Evolutionary conservation across 2,329 filamentous ascomycete species (phyloP).

Genomic region (Ilyonectria mors-panacis): DNA sequence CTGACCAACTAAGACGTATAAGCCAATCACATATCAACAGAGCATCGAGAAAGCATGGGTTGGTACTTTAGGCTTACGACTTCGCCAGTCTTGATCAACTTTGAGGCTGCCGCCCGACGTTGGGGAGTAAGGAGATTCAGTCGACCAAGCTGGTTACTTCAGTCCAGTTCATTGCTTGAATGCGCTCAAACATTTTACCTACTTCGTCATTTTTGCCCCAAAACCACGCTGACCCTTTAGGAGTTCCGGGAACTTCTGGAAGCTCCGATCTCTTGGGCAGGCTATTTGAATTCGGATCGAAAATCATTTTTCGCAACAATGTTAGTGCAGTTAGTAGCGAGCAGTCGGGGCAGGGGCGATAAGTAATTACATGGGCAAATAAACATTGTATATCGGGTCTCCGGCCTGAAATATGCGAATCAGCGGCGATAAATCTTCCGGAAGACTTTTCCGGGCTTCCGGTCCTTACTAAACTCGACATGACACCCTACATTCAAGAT

Average conservation of each 20-base stretch:
- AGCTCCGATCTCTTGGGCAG: constrained; percentile 7
- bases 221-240: constrained; percentile 10
- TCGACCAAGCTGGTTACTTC: neutral
- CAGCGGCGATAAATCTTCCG: too few species aligned
- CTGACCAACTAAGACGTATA: constrained; percentile 3
- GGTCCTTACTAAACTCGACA: too few species aligned
- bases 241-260: neutral
- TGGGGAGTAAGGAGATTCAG: constrained; percentile 12
- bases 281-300: constrained; percentile 5
- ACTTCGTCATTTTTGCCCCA: constrained; percentile 14
- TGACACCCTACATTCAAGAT: too few species aligned
- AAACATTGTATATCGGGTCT: too few species aligned
- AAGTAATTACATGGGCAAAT: too few species aligned
- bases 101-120: constrained; percentile 1
- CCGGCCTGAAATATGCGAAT: too few species aligned
- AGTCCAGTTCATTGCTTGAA: neutral
- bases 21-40: neutral
- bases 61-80: constrained; percentile 14
- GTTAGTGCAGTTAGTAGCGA: too few species aligned
- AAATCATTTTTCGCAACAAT: neutral
- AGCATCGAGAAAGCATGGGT: too few species aligned
- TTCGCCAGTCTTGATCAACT: neutral
- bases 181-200: neutral
- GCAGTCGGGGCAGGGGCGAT: too few species aligned
- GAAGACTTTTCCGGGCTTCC: too few species aligned